Base-by-base conservation (phyloP, 805 yeast species). In the Candida alai region DNA sequence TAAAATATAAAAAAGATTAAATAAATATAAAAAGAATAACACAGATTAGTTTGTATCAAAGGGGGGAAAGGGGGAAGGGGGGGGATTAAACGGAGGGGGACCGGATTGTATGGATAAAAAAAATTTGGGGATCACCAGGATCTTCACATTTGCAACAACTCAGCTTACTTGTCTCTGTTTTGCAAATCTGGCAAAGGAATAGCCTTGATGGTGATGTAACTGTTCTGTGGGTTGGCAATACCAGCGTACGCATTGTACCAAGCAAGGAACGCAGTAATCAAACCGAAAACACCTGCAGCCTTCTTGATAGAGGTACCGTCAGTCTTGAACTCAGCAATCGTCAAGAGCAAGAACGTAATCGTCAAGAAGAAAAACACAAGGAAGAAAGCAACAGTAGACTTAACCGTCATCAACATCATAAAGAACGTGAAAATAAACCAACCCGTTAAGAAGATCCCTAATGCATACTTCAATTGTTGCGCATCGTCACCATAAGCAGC, bases 181-280 rank as follows among this genome's bases (percentile, higher is more conserved):
- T 41, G 45, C 9, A 41, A 41, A 27, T 41, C 45, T 16, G 45
- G 45, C 73, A 78, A 74, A 34, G 65, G 74, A 19, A 72, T 48
- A 14, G 75, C 74, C 46, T 63, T 61, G 28, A 68, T 63, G 18
- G 70, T 62, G 28, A 81, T 30, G 52, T 78, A 81, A 4, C 86
- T 64, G 56, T 83, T 84, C 49, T 77, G 80, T 23, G 60, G 62
- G 39, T 72, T 82, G 19, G 85, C 67, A 25, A 66, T 42, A 62
- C 72, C 72, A 12, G 71, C 70, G 35, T 62, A 66, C 11, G 72
- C 72, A 44, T 63, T 63, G 35, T 66, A 66, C 72, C 72, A 66
- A 15, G 72, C 69, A 19, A 51, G 36, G 38, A 66, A 62, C 4
- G 71, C 66, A 28, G 72, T 62, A 21, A 66, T 42, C 9, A 65